Evolutionary conservation across 805 yeast genomes (phyloP).

Genomic region (Lipomyces japonicus): DNA sequence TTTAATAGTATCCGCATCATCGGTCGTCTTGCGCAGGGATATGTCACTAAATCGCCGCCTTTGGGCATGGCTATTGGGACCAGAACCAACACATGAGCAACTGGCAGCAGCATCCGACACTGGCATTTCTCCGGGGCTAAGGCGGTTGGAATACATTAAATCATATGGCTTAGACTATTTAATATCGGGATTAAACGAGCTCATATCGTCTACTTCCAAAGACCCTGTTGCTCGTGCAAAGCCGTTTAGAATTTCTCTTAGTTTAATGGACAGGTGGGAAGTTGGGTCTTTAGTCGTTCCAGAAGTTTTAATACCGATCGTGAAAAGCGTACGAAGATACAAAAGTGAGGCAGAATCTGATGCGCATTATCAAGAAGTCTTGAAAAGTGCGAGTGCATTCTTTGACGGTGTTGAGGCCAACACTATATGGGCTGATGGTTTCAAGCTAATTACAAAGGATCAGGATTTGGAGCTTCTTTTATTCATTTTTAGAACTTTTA

Average conservation of each 20-base stretch:
- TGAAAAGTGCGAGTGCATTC: slow-evolving; percentile 60
- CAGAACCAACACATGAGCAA: slow-evolving; percentile 45
- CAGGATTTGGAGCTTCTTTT: slow-evolving; percentile 47
- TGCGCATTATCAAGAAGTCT: slow-evolving; percentile 43
- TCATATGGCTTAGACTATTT: slow-evolving; percentile 46
- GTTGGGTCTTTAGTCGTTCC: slow-evolving; percentile 76
- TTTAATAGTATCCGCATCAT: slow-evolving; percentile 59
- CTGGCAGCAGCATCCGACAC: slow-evolving; percentile 2
- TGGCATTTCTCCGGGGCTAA: slow-evolving; percentile 16
- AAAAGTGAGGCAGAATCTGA: slow-evolving; percentile 30
- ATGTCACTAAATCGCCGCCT: slow-evolving; percentile 92
- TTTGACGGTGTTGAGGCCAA: slow-evolving; percentile 84
- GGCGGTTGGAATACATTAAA: slow-evolving; percentile 29
- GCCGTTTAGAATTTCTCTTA: slow-evolving; percentile 61
- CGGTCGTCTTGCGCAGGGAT: slow-evolving; percentile 72
- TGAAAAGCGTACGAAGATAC: slow-evolving; percentile 46
- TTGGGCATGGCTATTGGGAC: slow-evolving; percentile 92
- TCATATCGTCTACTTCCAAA: slow-evolving; percentile 38
- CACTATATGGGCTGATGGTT: slow-evolving; percentile 68
- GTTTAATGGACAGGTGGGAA: slow-evolving; percentile 93
- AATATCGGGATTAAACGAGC: slow-evolving; percentile 50
- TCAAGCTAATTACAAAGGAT: slow-evolving; percentile 40
- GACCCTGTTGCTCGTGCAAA: slow-evolving; percentile 41
- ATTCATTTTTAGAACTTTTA: slow-evolving; percentile 61
- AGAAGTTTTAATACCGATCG: slow-evolving; percentile 59